phyloP scores from a whole-genome alignment of 306 rosid species.

The Luffa acutangula region DNA sequence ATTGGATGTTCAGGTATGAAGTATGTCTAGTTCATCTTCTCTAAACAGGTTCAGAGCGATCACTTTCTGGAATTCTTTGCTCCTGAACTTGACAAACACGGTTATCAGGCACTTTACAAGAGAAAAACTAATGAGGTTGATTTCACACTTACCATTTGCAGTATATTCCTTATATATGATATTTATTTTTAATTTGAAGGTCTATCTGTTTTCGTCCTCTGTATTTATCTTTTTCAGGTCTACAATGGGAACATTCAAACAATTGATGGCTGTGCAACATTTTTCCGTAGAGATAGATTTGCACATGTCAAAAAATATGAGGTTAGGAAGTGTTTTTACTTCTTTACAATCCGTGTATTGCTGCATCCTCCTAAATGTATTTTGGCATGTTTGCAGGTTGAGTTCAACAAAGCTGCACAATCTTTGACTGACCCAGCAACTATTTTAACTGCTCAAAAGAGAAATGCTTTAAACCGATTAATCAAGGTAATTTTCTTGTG shows the following conservation, averaged over 20 bases:
- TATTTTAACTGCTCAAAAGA: constrained; percentile 77
- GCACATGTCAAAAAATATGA: constrained; percentile 92
- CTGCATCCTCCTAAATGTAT: constrained; percentile 4
- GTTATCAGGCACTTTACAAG: constrained; percentile 81
- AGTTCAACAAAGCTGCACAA: constrained; percentile 94
- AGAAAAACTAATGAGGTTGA: constrained; percentile 82
- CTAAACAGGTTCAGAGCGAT: constrained; percentile 77
- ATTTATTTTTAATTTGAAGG: constrained; percentile 6
- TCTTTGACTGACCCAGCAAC: constrained; percentile 75
- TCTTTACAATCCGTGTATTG: not conserved
- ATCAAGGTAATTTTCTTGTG: constrained; percentile 51
- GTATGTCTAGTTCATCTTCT: not conserved
- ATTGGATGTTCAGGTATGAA: not conserved
- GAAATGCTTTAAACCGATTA: constrained; percentile 75
- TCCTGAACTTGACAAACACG: constrained; percentile 91
- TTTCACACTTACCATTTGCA: constrained; percentile 6
- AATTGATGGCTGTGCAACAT: constrained; percentile 97
- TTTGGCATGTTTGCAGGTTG: constrained; percentile 61
- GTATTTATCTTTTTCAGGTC: constrained; percentile 32
- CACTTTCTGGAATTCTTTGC: constrained; percentile 83
- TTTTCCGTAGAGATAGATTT: constrained; percentile 95
- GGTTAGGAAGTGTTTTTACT: constrained; percentile 37
- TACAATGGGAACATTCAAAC: constrained; percentile 37
- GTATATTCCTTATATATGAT: not conserved
- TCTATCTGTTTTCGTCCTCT: not conserved